Evolutionary conservation across 805 yeast genomes (phyloP).

Genomic region (Nakazawaea populi): DNA sequence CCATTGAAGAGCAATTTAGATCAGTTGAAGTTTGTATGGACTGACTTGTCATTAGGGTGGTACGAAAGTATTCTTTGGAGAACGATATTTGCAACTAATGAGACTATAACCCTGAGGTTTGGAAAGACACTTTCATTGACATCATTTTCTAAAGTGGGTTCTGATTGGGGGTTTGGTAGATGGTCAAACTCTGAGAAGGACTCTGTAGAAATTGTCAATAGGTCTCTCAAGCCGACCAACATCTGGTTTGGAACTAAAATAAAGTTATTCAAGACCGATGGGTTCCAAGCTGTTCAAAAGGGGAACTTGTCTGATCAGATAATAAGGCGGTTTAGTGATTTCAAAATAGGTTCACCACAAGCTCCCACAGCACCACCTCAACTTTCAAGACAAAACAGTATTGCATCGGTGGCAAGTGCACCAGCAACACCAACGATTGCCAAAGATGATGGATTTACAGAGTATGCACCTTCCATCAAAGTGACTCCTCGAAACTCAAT

Average conservation of each 20-base stretch:
- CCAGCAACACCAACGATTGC: slow-evolving; percentile 6
- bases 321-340: slow-evolving; percentile 41
- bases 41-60: slow-evolving; percentile 65
- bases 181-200: slow-evolving; percentile 21
- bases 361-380: slow-evolving; percentile 18
- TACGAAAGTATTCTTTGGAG: slow-evolving; percentile 64
- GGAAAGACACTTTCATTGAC: slow-evolving; percentile 45
- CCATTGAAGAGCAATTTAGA: slow-evolving; percentile 34
- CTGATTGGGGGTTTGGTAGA: slow-evolving; percentile 28
- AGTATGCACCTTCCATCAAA: slow-evolving; percentile 14
- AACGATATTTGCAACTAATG: slow-evolving; percentile 36
- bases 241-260: slow-evolving; percentile 42
- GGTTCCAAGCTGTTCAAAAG: slow-evolving; percentile 1
- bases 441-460: slow-evolving; percentile 3
- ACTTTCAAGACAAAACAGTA: slow-evolving; percentile 20
- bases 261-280: slow-evolving; percentile 28
- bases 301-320: slow-evolving; percentile 34
- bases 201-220: slow-evolving; percentile 12
- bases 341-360: slow-evolving; percentile 20
- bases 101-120: slow-evolving; percentile 51
- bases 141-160: slow-evolving; percentile 26
- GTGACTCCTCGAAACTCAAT: slow-evolving; percentile 19
- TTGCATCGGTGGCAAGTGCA: background rate
- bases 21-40: slow-evolving; percentile 57
- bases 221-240: slow-evolving; percentile 23